Conservation (phyloP, 2,329 filamentous ascomycete genomes). For the Fusarium stilboides region DNA sequence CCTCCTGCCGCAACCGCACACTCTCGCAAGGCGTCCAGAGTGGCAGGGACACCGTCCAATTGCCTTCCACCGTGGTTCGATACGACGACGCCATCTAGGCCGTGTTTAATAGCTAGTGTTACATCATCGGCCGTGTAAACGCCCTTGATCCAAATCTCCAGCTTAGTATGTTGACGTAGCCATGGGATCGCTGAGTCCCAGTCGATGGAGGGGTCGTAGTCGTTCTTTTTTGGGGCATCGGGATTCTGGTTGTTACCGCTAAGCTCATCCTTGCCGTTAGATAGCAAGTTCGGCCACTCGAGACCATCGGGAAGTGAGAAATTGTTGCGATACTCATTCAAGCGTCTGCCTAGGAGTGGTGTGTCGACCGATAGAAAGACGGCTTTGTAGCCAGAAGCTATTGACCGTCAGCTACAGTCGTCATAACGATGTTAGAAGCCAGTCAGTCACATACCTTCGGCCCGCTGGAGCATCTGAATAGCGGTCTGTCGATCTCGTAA, state of each 20-base stretch:
- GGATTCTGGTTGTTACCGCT: background rate
- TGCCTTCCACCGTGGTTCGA: conserved; percentile 13
- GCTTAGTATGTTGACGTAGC: conserved; percentile 3
- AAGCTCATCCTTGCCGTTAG: no score
- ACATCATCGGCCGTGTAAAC: no score
- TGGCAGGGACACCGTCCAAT: conserved; percentile 1
- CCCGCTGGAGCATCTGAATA: background rate
- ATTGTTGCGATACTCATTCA: conserved; percentile 2
- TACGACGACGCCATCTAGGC: conserved; percentile 6
- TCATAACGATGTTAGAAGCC: no score
- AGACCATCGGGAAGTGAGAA: background rate
- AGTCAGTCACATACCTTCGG: background rate
- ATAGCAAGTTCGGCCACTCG: background rate
- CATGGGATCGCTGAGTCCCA: conserved; percentile 6
- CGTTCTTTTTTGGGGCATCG: background rate
- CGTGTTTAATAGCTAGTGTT: background rate
- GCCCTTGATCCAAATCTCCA: conserved; percentile 12
- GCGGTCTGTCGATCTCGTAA: conserved; percentile 10
- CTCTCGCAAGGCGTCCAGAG: conserved; percentile 2
- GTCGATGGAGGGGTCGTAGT: background rate
- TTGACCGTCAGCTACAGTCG: no score
- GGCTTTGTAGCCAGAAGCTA: conserved; percentile 13
- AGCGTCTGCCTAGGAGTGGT: conserved; percentile 5
- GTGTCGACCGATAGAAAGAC: conserved; percentile 9
- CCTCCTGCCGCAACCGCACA: background rate